Percentiles rank a stretch among this genome's conserved stretches.
Evolutionary conservation across 2,329 filamentous ascomycete genomes (phyloP).

Genomic region (Epichloe aotearoae): DNA sequence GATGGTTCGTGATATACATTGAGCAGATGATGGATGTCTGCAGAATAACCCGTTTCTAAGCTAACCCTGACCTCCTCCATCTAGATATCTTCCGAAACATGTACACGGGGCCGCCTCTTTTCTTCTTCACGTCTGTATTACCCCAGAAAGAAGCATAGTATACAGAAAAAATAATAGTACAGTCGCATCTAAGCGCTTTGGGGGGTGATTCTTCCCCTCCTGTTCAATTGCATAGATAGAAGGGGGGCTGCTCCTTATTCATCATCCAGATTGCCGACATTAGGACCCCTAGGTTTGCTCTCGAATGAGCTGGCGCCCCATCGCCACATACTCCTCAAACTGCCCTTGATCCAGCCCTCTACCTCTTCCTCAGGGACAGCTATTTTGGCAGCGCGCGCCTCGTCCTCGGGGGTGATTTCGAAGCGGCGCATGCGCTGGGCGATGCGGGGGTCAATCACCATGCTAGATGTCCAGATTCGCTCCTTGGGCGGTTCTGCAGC

Average conservation of each 20-base stretch:
- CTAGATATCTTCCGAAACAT: background rate
- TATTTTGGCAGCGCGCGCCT: constrained; percentile 50
- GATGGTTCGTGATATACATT: background rate
- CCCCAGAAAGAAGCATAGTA: background rate
- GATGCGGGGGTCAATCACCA: constrained; percentile 67
- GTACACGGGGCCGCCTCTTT: no score
- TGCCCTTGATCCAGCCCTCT: constrained; percentile 55
- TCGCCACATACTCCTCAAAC: constrained; percentile 37
- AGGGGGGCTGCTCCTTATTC: constrained; percentile 12
- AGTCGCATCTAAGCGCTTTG: background rate
- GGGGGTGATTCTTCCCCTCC: no score
- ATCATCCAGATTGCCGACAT: constrained; percentile 27
- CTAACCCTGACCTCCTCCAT: background rate
- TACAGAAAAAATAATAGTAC: constrained; percentile 1
- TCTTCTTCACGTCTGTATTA: no score
- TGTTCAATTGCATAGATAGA: no score
- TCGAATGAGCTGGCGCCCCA: constrained; percentile 33
- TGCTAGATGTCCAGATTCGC: constrained; percentile 60
- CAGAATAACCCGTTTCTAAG: background rate
- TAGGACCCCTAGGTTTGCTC: constrained; percentile 26
- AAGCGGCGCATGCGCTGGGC: constrained; percentile 70
- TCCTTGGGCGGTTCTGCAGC: constrained; percentile 37
- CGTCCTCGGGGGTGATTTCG: constrained; percentile 54
- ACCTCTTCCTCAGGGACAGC: constrained; percentile 54
- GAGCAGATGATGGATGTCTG: constrained; percentile 2